These are phyloP conservation scores for Coniochaeta sp. DNA, from an alignment of 2,329 filamentous ascomycete species.

Conservation along the genomic window DNA sequence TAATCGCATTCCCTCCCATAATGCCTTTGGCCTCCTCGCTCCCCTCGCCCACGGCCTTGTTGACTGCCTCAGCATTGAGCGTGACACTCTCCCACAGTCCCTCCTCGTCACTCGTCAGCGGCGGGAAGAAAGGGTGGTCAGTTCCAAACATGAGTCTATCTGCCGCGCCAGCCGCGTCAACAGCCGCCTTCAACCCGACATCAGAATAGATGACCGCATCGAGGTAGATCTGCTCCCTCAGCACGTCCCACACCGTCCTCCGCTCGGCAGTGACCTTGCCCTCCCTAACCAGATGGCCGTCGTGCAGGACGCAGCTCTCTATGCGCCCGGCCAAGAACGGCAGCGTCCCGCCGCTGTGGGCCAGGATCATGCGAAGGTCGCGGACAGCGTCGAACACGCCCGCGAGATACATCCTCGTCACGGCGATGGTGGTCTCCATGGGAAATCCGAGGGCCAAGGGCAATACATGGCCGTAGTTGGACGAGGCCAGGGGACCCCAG, in stretches of 20 bases:
- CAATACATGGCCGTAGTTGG: slow-evolving; percentile 78
- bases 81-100: slow-evolving; percentile 64
- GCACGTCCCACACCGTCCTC: slow-evolving; percentile 45
- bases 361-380: slow-evolving; percentile 65
- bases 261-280: slow-evolving; percentile 42
- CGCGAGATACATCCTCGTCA: slow-evolving; percentile 78
- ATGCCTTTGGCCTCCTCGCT: slow-evolving; percentile 13
- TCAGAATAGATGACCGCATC: slow-evolving; percentile 81
- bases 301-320: slow-evolving; percentile 80
- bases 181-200: slow-evolving; percentile 63
- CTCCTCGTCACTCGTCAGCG: slow-evolving; percentile 52
- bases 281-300: slow-evolving; percentile 62
- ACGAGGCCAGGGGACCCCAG: slow-evolving; percentile 61
- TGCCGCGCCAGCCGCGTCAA: slow-evolving; percentile 50
- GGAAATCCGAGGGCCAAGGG: slow-evolving; percentile 83
- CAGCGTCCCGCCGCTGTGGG: slow-evolving; percentile 81
- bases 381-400: slow-evolving; percentile 75
- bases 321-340: slow-evolving; percentile 85
- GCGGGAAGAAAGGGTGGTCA: slow-evolving; percentile 82
- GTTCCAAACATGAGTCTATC: slow-evolving; percentile 75
- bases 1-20: slow-evolving; percentile 21
- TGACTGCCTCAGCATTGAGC: slow-evolving; percentile 27
- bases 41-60: slow-evolving; percentile 15
- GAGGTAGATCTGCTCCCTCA: slow-evolving; percentile 71
- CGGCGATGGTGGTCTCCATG: slow-evolving; percentile 85